phyloP scores from a whole-genome alignment of 306 rosid species.

The Cucurbita moschata region DNA sequence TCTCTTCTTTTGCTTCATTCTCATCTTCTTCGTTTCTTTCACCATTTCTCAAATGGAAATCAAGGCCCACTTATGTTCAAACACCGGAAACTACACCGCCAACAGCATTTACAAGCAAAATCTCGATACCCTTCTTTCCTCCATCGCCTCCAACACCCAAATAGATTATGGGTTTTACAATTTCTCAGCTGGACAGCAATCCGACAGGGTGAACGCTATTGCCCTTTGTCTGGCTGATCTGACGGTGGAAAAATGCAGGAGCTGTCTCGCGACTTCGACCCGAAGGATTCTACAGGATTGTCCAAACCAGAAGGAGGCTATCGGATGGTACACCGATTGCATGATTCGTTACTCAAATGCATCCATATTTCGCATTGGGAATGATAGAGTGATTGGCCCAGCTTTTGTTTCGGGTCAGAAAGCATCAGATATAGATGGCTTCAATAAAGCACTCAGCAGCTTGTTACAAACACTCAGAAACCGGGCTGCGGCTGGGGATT shows the following conservation, averaged over 20 bases:
- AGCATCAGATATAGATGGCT: not conserved
- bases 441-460: not conserved
- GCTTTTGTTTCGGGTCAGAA: fast-evolving
- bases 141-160: not conserved
- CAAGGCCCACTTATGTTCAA: not conserved
- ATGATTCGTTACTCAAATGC: constrained; percentile 13
- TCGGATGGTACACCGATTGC: constrained; percentile 10
- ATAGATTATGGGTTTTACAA: not conserved
- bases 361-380: not conserved
- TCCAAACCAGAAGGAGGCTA: constrained; percentile 13
- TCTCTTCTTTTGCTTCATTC: not conserved
- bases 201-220: not conserved
- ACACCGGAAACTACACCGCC: not conserved
- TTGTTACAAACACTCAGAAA: not conserved
- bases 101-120: not conserved
- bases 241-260: not conserved
- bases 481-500: not conserved
- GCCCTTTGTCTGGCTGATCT: constrained; percentile 1
- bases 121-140: not conserved
- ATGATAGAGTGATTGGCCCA: fast-evolving
- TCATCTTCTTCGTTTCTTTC: not conserved
- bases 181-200: not conserved
- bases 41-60: not conserved
- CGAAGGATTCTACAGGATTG: not conserved
- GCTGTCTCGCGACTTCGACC: not conserved